Conservation (phyloP, 2,329 filamentous ascomycete species). For the Trichoderma sp. region DNA sequence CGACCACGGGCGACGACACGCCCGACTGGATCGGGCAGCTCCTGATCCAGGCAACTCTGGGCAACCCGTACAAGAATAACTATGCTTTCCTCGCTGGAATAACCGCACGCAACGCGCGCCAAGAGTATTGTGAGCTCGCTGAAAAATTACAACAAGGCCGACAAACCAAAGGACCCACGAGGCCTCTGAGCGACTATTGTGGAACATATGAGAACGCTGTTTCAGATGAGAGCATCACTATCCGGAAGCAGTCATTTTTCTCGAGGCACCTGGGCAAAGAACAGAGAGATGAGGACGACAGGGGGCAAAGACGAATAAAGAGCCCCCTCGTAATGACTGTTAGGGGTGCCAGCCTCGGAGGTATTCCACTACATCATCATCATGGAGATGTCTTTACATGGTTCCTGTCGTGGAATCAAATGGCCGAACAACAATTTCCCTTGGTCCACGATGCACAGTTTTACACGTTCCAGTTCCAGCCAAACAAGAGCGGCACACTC, state of each 20-base stretch:
- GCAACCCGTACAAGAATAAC: not conserved
- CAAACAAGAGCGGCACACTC: not conserved
- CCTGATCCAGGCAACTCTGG: conserved; percentile 12
- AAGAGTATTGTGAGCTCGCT: not conserved
- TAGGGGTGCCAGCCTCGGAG: not conserved
- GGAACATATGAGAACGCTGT: not conserved
- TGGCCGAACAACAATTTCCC: no score
- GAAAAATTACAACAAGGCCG: not conserved
- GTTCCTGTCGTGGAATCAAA: not conserved
- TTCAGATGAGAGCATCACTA: not conserved
- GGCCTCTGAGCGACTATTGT: not conserved
- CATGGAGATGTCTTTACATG: not conserved
- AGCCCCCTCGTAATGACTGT: not conserved
- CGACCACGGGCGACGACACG: conserved; percentile 18
- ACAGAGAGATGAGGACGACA: not conserved
- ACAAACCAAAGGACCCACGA: not conserved
- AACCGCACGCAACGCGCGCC: not conserved
- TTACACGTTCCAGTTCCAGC: not conserved
- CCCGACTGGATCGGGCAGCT: conserved; percentile 24
- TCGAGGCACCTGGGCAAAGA: not conserved
- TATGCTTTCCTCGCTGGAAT: not conserved
- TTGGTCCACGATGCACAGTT: not conserved
- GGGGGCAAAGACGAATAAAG: not conserved
- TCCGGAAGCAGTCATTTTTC: not conserved
- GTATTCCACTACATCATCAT: not conserved